Evolutionary conservation across 129 eudicot species (phyloP).

Genomic region (Arctium minus): DNA sequence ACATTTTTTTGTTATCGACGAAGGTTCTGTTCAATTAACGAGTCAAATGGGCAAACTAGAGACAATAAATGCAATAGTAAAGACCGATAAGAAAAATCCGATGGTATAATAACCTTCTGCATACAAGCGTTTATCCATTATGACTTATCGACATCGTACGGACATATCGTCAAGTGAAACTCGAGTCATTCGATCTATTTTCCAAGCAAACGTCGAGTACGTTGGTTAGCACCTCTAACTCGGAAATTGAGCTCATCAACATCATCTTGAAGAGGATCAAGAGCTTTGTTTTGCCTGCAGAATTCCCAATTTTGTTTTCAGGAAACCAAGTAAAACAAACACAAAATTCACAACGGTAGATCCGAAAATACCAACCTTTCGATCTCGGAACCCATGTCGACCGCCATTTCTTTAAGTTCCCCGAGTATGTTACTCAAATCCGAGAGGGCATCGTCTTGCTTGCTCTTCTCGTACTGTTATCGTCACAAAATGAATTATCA

Average conservation of each 20-base stretch:
- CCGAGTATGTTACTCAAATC: constrained; percentile 79
- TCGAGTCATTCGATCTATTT: constrained; percentile 33
- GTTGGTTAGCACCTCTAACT: constrained; percentile 69
- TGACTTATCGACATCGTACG: background rate
- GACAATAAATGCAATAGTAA: constrained; percentile 1
- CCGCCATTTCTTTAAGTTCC: constrained; percentile 87
- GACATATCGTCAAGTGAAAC: background rate
- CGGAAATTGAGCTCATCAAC: constrained; percentile 61
- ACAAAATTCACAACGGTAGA: background rate
- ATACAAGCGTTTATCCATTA: constrained; percentile 10
- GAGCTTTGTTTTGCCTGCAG: constrained; percentile 73
- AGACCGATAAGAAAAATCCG: constrained; percentile 2
- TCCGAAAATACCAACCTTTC: constrained; percentile 45
- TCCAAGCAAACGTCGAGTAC: constrained; percentile 69
- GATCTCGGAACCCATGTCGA: constrained; percentile 96
- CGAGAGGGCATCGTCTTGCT: constrained; percentile 83
- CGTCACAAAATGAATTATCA: background rate
- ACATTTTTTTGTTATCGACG: background rate
- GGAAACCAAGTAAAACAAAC: background rate
- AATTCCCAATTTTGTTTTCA: background rate
- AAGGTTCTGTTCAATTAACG: background rate
- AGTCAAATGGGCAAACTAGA: background rate
- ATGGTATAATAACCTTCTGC: constrained; percentile 3
- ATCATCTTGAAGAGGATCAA: constrained; percentile 62
- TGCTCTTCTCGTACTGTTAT: constrained; percentile 66